These are phyloP conservation scores for Epipyxis sp. DNA, from an alignment of 108 stramenopile genomes.

Conservation along the genomic window DNA sequence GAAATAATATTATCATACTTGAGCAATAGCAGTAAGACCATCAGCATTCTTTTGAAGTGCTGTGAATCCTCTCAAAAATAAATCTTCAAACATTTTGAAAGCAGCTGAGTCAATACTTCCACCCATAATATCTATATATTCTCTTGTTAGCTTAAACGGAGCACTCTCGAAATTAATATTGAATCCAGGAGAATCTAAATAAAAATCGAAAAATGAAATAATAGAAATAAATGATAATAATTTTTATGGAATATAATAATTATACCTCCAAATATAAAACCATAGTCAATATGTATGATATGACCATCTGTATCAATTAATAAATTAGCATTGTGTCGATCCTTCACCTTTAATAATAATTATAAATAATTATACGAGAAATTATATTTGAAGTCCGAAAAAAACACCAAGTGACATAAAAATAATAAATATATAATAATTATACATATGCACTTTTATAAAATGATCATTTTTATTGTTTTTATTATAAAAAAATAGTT, in stretches of 20 bases:
- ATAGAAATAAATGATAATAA: background rate
- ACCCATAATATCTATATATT: constrained; percentile 56
- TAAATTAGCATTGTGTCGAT: constrained; percentile 95
- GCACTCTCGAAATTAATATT: constrained; percentile 33
- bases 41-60: constrained; percentile 12
- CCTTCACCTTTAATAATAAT: constrained; percentile 68
- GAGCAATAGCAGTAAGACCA: constrained; percentile 8
- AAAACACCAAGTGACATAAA: too few relatives aligned
- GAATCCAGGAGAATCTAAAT: constrained; percentile 19
- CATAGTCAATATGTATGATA: constrained; percentile 92
- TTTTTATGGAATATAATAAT: background rate
- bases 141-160: constrained; percentile 34
- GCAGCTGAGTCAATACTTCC: constrained; percentile 15
- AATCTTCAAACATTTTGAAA: constrained; percentile 16
- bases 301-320: constrained; percentile 73
- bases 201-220: background rate
- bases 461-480: too few relatives aligned
- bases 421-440: too few relatives aligned
- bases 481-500: too few relatives aligned
- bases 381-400: too few relatives aligned
- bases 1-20: too few relatives aligned
- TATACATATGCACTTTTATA: too few relatives aligned
- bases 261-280: constrained; percentile 80
- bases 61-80: constrained; percentile 20
- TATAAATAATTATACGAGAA: too few relatives aligned